phyloP scores from a whole-genome alignment of 1,139 yeast species.

The Debaryomyces psychrophilus region DNA sequence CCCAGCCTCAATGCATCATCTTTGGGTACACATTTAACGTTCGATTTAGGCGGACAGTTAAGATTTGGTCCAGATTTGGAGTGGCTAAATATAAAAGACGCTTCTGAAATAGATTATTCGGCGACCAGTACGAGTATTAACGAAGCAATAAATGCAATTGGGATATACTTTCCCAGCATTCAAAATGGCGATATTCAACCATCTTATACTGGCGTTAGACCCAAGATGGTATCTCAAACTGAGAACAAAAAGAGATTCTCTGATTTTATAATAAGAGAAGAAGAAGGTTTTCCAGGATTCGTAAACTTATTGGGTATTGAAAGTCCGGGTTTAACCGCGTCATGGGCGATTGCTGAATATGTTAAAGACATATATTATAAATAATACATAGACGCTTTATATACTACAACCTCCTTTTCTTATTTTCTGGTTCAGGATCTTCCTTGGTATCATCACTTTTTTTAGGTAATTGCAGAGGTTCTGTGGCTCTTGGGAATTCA shows the following conservation, averaged over 20 bases:
- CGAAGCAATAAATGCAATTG: constrained; percentile 61
- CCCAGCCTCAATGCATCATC: constrained; percentile 74
- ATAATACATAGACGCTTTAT: constrained; percentile 12
- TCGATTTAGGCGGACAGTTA: constrained; percentile 79
- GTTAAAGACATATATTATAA: constrained; percentile 50
- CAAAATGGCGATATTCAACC: constrained; percentile 57
- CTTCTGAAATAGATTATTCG: constrained; percentile 47
- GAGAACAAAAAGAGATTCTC: constrained; percentile 51
- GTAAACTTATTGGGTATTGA: constrained; percentile 82
- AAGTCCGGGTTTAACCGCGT: constrained; percentile 84
- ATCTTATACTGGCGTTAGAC: constrained; percentile 81
- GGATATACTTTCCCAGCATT: constrained; percentile 63
- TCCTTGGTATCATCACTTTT: constrained; percentile 32
- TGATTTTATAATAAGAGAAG: constrained; percentile 71
- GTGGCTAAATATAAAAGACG: constrained; percentile 57
- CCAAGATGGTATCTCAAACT: constrained; percentile 59
- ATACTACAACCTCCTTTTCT: constrained; percentile 15
- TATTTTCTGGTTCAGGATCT: constrained; percentile 16
- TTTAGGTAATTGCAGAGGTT: constrained; percentile 68
- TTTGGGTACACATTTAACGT: constrained; percentile 83
- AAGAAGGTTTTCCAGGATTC: constrained; percentile 73
- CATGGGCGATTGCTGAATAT: constrained; percentile 80
- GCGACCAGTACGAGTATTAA: constrained; percentile 53
- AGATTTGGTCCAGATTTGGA: constrained; percentile 90
- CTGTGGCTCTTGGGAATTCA: constrained; percentile 78